These are phyloP conservation scores for Fusarium temperatum DNA, from an alignment of 2,329 filamentous ascomycete genomes.

Conservation along the genomic window DNA sequence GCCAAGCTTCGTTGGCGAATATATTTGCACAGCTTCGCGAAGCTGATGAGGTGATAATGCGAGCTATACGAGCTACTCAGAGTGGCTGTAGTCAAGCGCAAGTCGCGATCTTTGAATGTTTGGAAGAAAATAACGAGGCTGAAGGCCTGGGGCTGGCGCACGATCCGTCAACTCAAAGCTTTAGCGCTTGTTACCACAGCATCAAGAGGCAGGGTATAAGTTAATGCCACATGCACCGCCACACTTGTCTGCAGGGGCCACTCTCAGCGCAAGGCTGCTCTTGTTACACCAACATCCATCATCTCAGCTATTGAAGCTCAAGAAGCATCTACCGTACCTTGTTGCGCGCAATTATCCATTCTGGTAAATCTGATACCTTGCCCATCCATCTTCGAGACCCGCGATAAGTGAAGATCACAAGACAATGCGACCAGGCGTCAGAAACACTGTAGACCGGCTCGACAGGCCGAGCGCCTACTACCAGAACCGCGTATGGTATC, in stretches of 20 bases:
- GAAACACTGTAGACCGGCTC: conserved; percentile 86
- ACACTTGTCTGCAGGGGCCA: conserved; percentile 8
- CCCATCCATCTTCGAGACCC: not conserved
- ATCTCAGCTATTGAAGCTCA: conserved; percentile 1
- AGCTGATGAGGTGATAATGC: conserved; percentile 3
- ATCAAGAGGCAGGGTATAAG: not conserved
- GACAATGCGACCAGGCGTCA: conserved; percentile 57
- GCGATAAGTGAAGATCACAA: not conserved
- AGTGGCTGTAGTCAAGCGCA: not conserved
- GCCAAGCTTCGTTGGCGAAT: not conserved
- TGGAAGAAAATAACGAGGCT: conserved; percentile 34
- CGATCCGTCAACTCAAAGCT: conserved; percentile 13
- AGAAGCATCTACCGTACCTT: not conserved
- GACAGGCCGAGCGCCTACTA: conserved; percentile 97
- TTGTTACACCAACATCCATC: conserved; percentile 25
- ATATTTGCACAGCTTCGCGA: conserved; percentile 16
- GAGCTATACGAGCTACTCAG: not conserved
- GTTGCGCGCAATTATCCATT: not conserved
- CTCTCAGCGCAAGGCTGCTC: conserved; percentile 20
- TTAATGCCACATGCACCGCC: conserved; percentile 24
- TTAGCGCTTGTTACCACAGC: conserved; percentile 25
- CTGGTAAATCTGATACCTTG: too few relatives aligned
- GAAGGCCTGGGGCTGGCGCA: conserved; percentile 30
- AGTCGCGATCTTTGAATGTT: conserved; percentile 11
- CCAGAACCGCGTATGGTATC: conserved; percentile 73